These are phyloP conservation scores for Lasiodiplodia sp. DNA, from an alignment of 2,329 filamentous ascomycete species.

Conservation along the genomic window DNA sequence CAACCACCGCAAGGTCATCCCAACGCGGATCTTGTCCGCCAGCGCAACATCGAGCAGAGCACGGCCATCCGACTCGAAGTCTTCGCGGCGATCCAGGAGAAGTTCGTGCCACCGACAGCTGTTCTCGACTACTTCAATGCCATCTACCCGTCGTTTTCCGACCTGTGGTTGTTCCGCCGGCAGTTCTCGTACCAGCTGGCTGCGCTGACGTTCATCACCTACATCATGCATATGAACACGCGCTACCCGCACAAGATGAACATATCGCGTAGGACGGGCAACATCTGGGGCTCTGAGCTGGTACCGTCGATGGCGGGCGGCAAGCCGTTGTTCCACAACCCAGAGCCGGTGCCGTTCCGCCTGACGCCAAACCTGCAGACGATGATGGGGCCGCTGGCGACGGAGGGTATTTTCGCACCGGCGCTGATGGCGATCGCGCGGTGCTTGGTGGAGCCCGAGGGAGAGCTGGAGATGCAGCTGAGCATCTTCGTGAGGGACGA, in stretches of 20 bases:
- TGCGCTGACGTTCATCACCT: constrained; percentile 96
- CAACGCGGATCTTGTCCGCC: constrained; percentile 37
- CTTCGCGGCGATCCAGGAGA: constrained; percentile 92
- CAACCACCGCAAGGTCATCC: constrained; percentile 14
- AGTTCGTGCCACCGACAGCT: constrained; percentile 84
- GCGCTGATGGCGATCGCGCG: constrained; percentile 96
- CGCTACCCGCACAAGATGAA: constrained; percentile 95
- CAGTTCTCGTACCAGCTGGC: constrained; percentile 97
- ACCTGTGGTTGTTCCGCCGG: constrained; percentile 98
- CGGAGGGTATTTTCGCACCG: constrained; percentile 95
- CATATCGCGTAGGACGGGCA: constrained; percentile 85
- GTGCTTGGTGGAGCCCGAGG: constrained; percentile 82
- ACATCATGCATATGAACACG: constrained; percentile 95
- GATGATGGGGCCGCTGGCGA: constrained; percentile 93
- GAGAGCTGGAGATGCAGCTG: constrained; percentile 91
- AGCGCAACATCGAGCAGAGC: constrained; percentile 73
- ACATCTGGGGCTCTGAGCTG: constrained; percentile 95
- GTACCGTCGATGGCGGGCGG: constrained; percentile 86
- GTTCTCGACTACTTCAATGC: constrained; percentile 88
- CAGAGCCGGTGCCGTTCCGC: constrained; percentile 95
- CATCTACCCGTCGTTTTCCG: constrained; percentile 85
- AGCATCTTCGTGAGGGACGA: constrained; percentile 96
- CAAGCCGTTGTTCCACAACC: constrained; percentile 92
- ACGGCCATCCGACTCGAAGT: constrained; percentile 83
- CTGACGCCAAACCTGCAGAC: constrained; percentile 96